Evolutionary conservation across 2,329 filamentous ascomycete species (phyloP).

Genomic region (Bipolaris bicolor): DNA sequence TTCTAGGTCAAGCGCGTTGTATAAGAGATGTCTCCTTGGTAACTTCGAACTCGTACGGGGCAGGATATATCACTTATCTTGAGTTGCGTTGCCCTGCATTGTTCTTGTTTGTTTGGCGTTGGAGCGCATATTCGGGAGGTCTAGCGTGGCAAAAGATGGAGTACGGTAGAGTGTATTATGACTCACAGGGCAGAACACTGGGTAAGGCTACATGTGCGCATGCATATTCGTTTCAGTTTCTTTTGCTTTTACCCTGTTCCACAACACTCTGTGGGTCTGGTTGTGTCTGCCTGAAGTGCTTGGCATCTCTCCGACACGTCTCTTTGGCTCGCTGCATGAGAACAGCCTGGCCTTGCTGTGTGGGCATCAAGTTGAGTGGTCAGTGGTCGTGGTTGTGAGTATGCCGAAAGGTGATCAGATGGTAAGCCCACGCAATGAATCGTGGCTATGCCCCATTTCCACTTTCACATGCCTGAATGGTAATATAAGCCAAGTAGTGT

Average conservation of each 20-base stretch:
- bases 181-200: not conserved
- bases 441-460: not conserved
- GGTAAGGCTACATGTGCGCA: slow-evolving; percentile 7
- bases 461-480: not conserved
- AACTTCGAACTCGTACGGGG: not conserved
- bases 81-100: slow-evolving; percentile 1
- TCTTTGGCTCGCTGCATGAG: not conserved
- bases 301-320: not conserved
- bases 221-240: slow-evolving; percentile 4
- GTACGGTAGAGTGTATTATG: slow-evolving; percentile 12
- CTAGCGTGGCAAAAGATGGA: slow-evolving; percentile 15
- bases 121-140: slow-evolving; percentile 15
- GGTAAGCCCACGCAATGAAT: not conserved
- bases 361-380: not conserved
- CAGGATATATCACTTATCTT: not conserved
- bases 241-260: not conserved
- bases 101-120: slow-evolving; percentile 26
- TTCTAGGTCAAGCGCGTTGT: slow-evolving; percentile 44
- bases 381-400: not conserved
- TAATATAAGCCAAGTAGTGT: not conserved
- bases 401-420: not conserved
- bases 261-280: not conserved
- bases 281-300: slow-evolving; percentile 8
- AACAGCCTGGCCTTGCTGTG: not conserved
- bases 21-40: slow-evolving; percentile 13